A percentile compares a stretch with the other conserved stretches of the same genome.
phyloP scores from a whole-genome alignment of 805 yeast species.

The Kodamaea leandrae region DNA sequence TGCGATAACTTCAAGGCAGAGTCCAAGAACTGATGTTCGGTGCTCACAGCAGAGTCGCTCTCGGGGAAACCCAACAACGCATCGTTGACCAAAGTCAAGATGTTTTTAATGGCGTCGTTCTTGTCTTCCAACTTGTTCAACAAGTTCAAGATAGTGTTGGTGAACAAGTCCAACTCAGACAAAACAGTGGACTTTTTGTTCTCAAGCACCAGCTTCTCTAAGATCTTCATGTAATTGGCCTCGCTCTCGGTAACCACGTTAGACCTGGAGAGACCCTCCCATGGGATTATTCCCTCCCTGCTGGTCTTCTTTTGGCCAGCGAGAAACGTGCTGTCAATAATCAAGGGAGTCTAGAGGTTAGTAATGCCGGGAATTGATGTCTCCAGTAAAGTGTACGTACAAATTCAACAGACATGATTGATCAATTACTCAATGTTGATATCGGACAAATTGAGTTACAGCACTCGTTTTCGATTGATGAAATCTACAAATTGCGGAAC shows the following conservation, averaged over 20 bases:
- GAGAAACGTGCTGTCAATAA: constrained; percentile 64
- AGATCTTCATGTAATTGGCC: constrained; percentile 56
- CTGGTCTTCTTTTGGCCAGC: constrained; percentile 64
- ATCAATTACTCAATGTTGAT: constrained; percentile 2
- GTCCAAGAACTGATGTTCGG: constrained; percentile 21
- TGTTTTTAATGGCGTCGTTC: constrained; percentile 64
- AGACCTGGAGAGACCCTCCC: constrained; percentile 87
- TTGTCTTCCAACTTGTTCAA: constrained; percentile 50
- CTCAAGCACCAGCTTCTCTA: constrained; percentile 48
- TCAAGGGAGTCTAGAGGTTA: constrained; percentile 8
- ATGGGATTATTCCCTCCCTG: constrained; percentile 78
- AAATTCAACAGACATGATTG: constrained; percentile 14
- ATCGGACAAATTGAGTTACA: neutral
- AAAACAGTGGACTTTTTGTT: constrained; percentile 42
- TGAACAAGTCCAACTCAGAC: constrained; percentile 48
- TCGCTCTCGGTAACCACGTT: constrained; percentile 64
- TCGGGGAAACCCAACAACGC: constrained; percentile 41
- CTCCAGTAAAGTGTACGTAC: constrained; percentile 17
- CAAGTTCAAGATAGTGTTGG: constrained; percentile 52
- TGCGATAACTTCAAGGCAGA: constrained; percentile 42
- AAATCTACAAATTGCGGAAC: neutral
- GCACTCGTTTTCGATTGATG: constrained; percentile 6
- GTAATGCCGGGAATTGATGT: constrained; percentile 7
- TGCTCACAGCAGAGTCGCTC: constrained; percentile 16
- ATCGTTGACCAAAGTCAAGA: constrained; percentile 62